Percentiles rank a stretch among this genome's conserved stretches.
Conservation (phyloP, 2,329 filamentous ascomycete species). For the Ceratocystis albifundus region DNA sequence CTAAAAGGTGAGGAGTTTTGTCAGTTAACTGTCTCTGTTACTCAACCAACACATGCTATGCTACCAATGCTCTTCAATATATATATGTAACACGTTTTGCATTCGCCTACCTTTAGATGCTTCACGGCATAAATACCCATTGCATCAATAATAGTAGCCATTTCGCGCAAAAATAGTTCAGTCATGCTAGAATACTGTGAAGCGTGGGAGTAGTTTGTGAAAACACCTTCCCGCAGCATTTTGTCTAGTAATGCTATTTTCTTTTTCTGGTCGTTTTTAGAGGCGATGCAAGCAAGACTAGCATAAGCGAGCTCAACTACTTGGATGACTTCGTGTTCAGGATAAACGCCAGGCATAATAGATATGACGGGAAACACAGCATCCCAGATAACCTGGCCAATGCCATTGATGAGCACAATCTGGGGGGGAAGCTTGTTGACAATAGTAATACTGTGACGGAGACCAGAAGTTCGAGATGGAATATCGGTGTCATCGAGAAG, state of each 20-base stretch:
- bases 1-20: conserved; percentile 29
- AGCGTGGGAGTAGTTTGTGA: conserved; percentile 46
- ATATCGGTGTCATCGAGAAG: conserved; percentile 53
- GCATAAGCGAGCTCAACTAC: conserved; percentile 56
- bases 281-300: conserved; percentile 42
- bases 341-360: conserved; percentile 65
- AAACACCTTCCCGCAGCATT: conserved; percentile 44
- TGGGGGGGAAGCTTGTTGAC: conserved; percentile 42
- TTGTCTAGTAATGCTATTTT: conserved; percentile 39
- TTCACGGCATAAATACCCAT: conserved; percentile 54
- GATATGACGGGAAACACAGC: conserved; percentile 60
- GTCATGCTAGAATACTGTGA: conserved; percentile 48
- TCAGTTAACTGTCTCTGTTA: not conserved
- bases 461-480: conserved; percentile 43
- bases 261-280: conserved; percentile 27
- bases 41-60: not conserved
- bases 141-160: conserved; percentile 39
- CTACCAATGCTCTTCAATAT: not conserved
- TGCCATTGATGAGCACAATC: conserved; percentile 50
- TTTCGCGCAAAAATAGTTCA: conserved; percentile 42
- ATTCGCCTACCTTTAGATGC: conserved; percentile 48
- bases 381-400: conserved; percentile 57
- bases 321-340: conserved; percentile 54
- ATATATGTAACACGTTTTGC: not conserved
- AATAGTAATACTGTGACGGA: conserved; percentile 43